Conservation (phyloP, 192 early-diverging fungal species). For the Coemansia nantahalensis region DNA sequence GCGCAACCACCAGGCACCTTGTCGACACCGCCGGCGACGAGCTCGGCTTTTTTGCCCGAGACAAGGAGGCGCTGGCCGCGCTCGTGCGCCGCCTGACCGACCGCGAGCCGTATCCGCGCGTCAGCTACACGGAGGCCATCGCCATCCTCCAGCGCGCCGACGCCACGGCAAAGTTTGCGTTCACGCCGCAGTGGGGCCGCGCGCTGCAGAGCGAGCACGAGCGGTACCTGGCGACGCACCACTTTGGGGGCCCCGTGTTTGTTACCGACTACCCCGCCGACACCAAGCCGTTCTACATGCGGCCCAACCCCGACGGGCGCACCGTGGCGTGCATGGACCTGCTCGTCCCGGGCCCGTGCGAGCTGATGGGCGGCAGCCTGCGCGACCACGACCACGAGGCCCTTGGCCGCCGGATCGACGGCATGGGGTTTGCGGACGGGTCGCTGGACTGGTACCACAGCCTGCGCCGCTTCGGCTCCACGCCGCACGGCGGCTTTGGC, state of each 20-base stretch:
- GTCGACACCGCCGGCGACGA: slow-evolving; percentile 51
- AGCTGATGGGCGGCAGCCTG: slow-evolving; percentile 80
- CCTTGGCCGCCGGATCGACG: slow-evolving; percentile 55
- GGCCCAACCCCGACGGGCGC: slow-evolving; percentile 53
- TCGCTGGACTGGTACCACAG: slow-evolving; percentile 85
- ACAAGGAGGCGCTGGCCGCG: slow-evolving; percentile 50
- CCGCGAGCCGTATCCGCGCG: slow-evolving; percentile 58
- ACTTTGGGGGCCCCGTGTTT: slow-evolving; percentile 74
- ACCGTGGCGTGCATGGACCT: slow-evolving; percentile 85
- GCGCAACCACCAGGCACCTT: slow-evolving; percentile 56
- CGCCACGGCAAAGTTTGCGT: slow-evolving; percentile 54
- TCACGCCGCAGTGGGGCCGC: slow-evolving; percentile 69
- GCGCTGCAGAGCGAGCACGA: slow-evolving; percentile 85
- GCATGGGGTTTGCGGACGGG: slow-evolving; percentile 57
- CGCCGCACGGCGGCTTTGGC: slow-evolving; percentile 88
- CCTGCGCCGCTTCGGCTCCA: slow-evolving; percentile 76
- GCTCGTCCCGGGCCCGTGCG: slow-evolving; percentile 79
- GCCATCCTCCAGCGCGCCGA: slow-evolving; percentile 59
- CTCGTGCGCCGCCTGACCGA: slow-evolving; percentile 28
- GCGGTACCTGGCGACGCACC: slow-evolving; percentile 66
- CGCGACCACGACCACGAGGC: slow-evolving; percentile 67
- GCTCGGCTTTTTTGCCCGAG: slow-evolving; percentile 58
- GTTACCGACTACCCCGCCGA: slow-evolving; percentile 82
- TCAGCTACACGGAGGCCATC: slow-evolving; percentile 78
- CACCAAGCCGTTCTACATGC: slow-evolving; percentile 91